These are phyloP conservation scores for Fusarium sp. DNA, from an alignment of 2,329 filamentous ascomycete genomes.

Conservation along the genomic window DNA sequence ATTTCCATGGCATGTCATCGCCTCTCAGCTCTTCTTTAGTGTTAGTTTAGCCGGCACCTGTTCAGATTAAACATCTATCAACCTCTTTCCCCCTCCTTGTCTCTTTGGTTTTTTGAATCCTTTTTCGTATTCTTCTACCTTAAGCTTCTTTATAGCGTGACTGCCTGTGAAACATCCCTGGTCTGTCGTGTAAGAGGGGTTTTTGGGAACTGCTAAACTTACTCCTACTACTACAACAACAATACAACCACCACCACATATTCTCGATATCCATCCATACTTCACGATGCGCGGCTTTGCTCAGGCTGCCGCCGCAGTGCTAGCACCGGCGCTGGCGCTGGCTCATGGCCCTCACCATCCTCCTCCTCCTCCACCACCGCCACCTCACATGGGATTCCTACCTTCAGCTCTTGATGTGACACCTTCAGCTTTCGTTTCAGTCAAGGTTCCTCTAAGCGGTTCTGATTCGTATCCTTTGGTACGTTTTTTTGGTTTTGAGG, in stretches of 20 bases:
- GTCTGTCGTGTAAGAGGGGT: slow-evolving; percentile 17
- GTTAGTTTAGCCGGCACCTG: too few relatives aligned
- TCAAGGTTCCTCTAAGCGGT: slow-evolving; percentile 37
- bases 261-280: slow-evolving; percentile 4
- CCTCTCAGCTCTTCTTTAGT: slow-evolving; percentile 3
- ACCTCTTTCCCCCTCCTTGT: slow-evolving; percentile 1
- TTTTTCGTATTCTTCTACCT: slow-evolving; percentile 36
- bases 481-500: slow-evolving; percentile 2
- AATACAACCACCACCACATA: neutral
- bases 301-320: slow-evolving; percentile 49
- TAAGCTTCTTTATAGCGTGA: slow-evolving; percentile 18
- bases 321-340: slow-evolving; percentile 45
- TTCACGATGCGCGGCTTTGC: slow-evolving; percentile 49
- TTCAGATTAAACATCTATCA: slow-evolving; percentile 2
- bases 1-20: slow-evolving; percentile 27
- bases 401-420: slow-evolving; percentile 37
- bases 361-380: slow-evolving; percentile 25
- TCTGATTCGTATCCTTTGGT: slow-evolving; percentile 43
- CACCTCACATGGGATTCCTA: slow-evolving; percentile 34
- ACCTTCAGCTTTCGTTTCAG: slow-evolving; percentile 41
- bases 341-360: slow-evolving; percentile 39
- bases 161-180: slow-evolving; percentile 16
- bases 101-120: neutral
- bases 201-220: slow-evolving; percentile 2
- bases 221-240: neutral